Evolutionary conservation across 306 rosid species (phyloP).

Genomic region (Ormosia semicastrata): DNA sequence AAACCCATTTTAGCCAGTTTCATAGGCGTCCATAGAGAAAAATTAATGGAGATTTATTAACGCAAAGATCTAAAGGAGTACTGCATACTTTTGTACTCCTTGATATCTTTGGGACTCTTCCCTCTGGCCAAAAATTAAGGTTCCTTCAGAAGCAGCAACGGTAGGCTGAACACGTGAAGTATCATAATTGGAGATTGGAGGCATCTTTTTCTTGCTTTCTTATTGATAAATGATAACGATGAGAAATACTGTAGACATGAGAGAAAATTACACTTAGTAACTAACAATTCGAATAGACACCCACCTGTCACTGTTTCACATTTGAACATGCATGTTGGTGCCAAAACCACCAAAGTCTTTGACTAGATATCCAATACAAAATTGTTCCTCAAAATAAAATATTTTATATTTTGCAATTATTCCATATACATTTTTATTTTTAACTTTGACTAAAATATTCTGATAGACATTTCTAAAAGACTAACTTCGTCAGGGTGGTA

Average conservation of each 20-base stretch:
- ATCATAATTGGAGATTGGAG: background rate
- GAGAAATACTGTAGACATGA: background rate
- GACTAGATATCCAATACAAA: too few species aligned
- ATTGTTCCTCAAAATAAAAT: too few species aligned
- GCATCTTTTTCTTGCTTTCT: background rate
- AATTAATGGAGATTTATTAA: background rate
- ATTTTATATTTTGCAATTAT: too few species aligned
- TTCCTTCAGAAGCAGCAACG: background rate
- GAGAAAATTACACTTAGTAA: background rate
- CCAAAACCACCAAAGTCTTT: too few species aligned
- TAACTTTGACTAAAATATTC: too few species aligned
- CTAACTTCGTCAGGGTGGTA: too few species aligned
- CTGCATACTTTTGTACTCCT: slow-evolving; percentile 6
- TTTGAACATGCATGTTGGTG: too few species aligned
- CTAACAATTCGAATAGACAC: too few species aligned
- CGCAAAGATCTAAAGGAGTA: background rate
- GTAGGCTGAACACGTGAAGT: background rate
- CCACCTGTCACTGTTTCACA: too few species aligned
- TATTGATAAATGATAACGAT: background rate
- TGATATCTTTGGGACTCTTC: background rate
- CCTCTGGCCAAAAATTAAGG: background rate
- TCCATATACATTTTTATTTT: too few species aligned
- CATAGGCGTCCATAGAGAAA: background rate
- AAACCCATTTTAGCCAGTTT: background rate
- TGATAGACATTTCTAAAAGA: too few species aligned